A percentile compares a stretch with the other conserved stretches of the same genome.
Conservation (phyloP, 2,329 filamentous ascomycete species). For the Botrytis hyacinthi region DNA sequence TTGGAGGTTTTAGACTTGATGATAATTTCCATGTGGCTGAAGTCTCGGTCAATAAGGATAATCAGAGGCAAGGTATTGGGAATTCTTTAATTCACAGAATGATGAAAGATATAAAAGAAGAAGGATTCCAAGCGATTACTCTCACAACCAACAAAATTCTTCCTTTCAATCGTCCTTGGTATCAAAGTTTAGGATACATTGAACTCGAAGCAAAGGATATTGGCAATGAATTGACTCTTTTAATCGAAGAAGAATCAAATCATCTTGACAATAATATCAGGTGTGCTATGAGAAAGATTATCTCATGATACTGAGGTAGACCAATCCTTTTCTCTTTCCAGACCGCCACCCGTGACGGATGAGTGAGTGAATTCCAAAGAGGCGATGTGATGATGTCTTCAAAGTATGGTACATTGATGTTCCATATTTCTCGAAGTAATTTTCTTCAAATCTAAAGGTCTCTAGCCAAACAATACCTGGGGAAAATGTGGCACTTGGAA, state of each 20-base stretch:
- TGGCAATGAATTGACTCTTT: constrained; percentile 9
- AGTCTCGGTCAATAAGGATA: constrained; percentile 34
- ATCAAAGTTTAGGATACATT: constrained; percentile 33
- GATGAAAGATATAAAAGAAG: constrained; percentile 31
- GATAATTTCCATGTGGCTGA: constrained; percentile 38
- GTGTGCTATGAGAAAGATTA: constrained; percentile 18
- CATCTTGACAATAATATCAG: not conserved
- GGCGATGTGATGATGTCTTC: not conserved
- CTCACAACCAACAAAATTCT: constrained; percentile 36
- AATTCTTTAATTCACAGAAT: constrained; percentile 35
- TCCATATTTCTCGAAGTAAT: constrained; percentile 3
- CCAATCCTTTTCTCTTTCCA: not conserved
- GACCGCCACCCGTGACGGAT: not conserved
- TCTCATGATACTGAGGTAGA: not conserved
- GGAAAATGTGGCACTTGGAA: not conserved
- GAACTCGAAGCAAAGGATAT: constrained; percentile 31
- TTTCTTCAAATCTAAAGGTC: not conserved
- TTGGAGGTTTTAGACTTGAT: constrained; percentile 32
- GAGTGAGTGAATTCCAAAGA: not conserved
- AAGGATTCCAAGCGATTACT: constrained; percentile 34
- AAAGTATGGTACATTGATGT: constrained; percentile 8
- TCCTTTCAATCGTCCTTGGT: constrained; percentile 38
- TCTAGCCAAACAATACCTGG: constrained; percentile 4
- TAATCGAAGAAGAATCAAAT: constrained; percentile 3
- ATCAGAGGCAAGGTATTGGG: constrained; percentile 37